Evolutionary conservation across 345 rosid species (phyloP), one percentile per base, ranked within the genome.

Genomic region (Odontarrhena argentea): DNA sequence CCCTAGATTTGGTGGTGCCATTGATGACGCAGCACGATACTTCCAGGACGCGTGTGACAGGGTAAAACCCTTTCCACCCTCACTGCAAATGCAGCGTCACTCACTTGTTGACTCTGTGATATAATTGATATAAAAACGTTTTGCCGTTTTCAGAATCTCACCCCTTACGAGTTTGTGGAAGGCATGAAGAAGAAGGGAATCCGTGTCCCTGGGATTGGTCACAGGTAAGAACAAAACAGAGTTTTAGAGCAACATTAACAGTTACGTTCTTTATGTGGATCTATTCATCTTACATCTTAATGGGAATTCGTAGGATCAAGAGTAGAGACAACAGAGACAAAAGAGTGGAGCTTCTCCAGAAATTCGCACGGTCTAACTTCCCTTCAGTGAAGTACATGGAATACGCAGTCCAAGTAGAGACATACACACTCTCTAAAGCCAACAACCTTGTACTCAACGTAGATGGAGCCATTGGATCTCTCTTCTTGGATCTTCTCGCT

Each of bases 1-100:
- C 65, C 99, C 97, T 3, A 85, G 97, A 79, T 94, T 94, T 71
- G 99, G 97, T 76, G 97, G 97, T 73, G 99, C 99, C 55, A 84
- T 94, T 77, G 96, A 94, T 68, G 99, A 94, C 63, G 97, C 95
- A 60, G 96, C 99, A 60, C 86, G 96, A 69, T 93, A 87, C 82
- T 93, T 93, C 67, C 91, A 93, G 81, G 99, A 93, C 81, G 99
- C 95, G 69, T 90, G 84, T 57, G 95, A 91, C 71, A 84, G 79
- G 81, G 97, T 88, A 83, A 77, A 78, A 5, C 11, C 28, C 7
- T 42, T 42, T 7, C 24, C 41, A 9, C 36, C 5, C 65, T 26
- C n/a, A 38, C 47, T 11, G 30, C 37, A 18, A 15, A 5, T 32
- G 6, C 45, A 50, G n/a, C 55, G 6, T 54, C 60, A 57, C 10